These are phyloP conservation scores for Marasmius tenuissimus DNA, from an alignment of 1,284 basidiomycete genomes.

Conservation along the genomic window DNA sequence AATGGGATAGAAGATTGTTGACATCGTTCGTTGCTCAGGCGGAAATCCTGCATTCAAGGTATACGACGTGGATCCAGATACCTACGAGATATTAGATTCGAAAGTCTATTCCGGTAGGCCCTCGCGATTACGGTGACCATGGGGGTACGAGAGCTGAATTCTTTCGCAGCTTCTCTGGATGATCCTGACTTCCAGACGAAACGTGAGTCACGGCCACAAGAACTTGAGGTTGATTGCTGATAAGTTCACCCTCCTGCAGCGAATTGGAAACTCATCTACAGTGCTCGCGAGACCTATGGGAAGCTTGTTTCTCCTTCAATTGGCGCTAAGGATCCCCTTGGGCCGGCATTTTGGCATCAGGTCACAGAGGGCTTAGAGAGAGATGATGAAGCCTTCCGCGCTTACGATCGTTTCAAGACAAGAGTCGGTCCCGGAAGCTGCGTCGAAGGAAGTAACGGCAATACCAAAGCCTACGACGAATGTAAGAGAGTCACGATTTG, in stretches of 20 bases:
- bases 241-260: slow-evolving; percentile 30
- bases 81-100: slow-evolving; percentile 52
- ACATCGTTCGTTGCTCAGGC: slow-evolving; percentile 22
- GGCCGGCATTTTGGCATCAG: slow-evolving; percentile 59
- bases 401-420: slow-evolving; percentile 41
- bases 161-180: slow-evolving; percentile 32
- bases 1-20: background rate
- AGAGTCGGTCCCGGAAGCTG: slow-evolving; percentile 34
- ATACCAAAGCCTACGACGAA: slow-evolving; percentile 21
- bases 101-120: slow-evolving; percentile 42
- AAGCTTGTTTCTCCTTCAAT: slow-evolving; percentile 27
- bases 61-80: slow-evolving; percentile 54
- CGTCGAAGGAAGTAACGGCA: slow-evolving; percentile 25
- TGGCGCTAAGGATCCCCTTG: slow-evolving; percentile 25
- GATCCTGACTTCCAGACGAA: slow-evolving; percentile 36
- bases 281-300: slow-evolving; percentile 51
- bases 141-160: background rate
- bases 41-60: slow-evolving; percentile 54
- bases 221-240: background rate
- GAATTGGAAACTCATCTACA: slow-evolving; percentile 56
- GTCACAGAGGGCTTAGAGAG: slow-evolving; percentile 54
- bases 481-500: slow-evolving; percentile 49
- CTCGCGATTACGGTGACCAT: background rate
- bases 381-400: slow-evolving; percentile 47
- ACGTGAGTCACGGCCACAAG: slow-evolving; percentile 19